Conservation (phyloP, 371 early-diverging fungal species). For the Dinochytrium kinnereticum region DNA sequence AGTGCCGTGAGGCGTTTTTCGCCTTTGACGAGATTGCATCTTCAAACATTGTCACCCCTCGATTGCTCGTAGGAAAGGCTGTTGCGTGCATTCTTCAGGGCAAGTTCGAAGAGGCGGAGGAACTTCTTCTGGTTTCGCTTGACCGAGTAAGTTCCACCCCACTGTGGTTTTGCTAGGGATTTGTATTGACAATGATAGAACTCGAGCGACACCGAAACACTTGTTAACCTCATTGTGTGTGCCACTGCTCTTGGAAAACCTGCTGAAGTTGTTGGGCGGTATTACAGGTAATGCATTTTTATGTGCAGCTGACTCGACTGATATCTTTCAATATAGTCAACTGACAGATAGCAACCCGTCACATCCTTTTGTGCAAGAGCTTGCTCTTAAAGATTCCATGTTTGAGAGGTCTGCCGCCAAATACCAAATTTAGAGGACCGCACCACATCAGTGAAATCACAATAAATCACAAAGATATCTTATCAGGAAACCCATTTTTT, state of each 20-base stretch:
- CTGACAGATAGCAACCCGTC: constrained; percentile 78
- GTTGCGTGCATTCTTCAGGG: constrained; percentile 82
- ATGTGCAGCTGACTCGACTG: constrained; percentile 1
- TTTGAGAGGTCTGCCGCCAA: constrained; percentile 75
- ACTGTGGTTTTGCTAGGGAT: neutral
- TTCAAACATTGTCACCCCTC: constrained; percentile 68
- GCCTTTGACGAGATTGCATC: constrained; percentile 93
- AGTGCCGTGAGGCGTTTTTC: constrained; percentile 87
- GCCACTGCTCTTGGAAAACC: constrained; percentile 73
- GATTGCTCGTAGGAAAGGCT: constrained; percentile 84
- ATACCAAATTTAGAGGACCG: neutral
- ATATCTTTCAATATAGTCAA: constrained; percentile 61
- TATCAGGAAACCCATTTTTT: too few species aligned
- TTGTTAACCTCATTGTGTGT: constrained; percentile 84
- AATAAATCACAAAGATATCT: too few species aligned
- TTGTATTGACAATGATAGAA: constrained; percentile 53
- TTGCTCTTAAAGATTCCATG: constrained; percentile 75
- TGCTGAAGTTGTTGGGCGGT: constrained; percentile 65
- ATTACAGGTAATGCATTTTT: constrained; percentile 60
- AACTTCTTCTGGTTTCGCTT: constrained; percentile 79
- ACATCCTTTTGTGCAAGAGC: constrained; percentile 78
- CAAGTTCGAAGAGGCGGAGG: constrained; percentile 86
- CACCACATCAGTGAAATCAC: too few species aligned
- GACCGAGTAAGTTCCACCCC: constrained; percentile 58
- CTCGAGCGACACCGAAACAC: constrained; percentile 79